Base-by-base conservation (phyloP, 2,329 filamentous ascomycete species). In the Cladorrhinum sp. region DNA sequence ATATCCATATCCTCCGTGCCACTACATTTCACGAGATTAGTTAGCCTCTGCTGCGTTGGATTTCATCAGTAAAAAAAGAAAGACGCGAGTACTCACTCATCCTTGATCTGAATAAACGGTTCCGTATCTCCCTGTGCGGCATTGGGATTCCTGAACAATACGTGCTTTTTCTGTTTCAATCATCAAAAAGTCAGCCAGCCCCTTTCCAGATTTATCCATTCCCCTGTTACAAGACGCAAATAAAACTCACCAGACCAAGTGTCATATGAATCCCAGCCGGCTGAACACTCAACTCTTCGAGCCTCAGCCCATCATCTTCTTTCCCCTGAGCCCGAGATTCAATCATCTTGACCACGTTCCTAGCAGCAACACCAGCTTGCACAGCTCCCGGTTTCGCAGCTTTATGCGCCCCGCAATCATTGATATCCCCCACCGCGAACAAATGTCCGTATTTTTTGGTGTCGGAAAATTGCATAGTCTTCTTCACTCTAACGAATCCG, bases 401-500 rank as follows among this genome's bases (percentile, higher is more conserved):
- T 62, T 76, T 78, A 59, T 75, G 73, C 1, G 71, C 70, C 0
- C 75, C 74, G 23, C 75, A 74, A 18, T 79, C 77, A 16, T 80
- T 77, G 3, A 85, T 76, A 65, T 85, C 82, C 4, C 82, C 82
- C 1, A 80, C 73, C 1, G 81, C 81, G 62, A 79, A 85, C 6
- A 84, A 74, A 41, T 79, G 69, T 0, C 72, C 69, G 49, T 75
- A 75, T 18, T 23, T 16, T 53, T 62, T 54, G 24, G 62, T 57
- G 54, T 73, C 69, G 1, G 50, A 56, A n/a, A 84, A 70, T 55
- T 84, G 81, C 51, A 84, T 69, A 1, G 79, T 81, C 2, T 75
- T 73, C 32, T 68, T 69, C 2, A 84, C 78, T 1, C 71, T 69
- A 49, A 81, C 74, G 55, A 71, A 73, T 0, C 70, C 69, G 58